These are phyloP conservation scores for Lentinula edodes DNA, from an alignment of 768 basidiomycete genomes.

Conservation along the genomic window DNA sequence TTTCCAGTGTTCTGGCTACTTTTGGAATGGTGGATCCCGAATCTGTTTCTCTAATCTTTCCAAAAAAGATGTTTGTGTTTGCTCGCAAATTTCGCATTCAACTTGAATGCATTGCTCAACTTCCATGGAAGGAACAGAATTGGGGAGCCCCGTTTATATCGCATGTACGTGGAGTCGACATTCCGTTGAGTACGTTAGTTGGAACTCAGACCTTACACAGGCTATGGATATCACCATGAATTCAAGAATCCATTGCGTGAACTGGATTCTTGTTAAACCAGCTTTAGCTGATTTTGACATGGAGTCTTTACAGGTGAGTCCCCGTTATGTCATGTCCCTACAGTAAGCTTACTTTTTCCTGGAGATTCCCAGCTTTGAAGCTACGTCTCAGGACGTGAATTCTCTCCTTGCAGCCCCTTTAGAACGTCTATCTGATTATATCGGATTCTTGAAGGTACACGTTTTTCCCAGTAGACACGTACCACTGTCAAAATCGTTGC, in stretches of 20 bases:
- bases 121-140: slow-evolving; percentile 6
- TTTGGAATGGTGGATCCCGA: neutral
- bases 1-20: neutral
- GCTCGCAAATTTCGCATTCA: slow-evolving; percentile 6
- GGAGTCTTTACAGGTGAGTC: neutral
- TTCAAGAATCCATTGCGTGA: slow-evolving; percentile 7
- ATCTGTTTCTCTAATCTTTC: slow-evolving; percentile 2
- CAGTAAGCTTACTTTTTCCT: neutral
- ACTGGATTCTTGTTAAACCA: neutral
- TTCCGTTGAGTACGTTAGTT: neutral
- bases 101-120: slow-evolving; percentile 3
- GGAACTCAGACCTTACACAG: neutral
- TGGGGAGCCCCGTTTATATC: slow-evolving; percentile 7
- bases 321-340: too few species aligned
- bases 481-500: neutral
- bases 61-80: slow-evolving; percentile 7
- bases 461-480: neutral
- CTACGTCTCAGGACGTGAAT: neutral
- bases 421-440: neutral
- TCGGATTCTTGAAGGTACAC: neutral
- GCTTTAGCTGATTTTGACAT: neutral
- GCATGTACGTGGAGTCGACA: neutral
- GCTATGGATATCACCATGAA: slow-evolving; percentile 4
- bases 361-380: neutral
- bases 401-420: neutral